Base-by-base conservation (phyloP, 257 asterid genomes). In the Solanum appendiculatum region DNA sequence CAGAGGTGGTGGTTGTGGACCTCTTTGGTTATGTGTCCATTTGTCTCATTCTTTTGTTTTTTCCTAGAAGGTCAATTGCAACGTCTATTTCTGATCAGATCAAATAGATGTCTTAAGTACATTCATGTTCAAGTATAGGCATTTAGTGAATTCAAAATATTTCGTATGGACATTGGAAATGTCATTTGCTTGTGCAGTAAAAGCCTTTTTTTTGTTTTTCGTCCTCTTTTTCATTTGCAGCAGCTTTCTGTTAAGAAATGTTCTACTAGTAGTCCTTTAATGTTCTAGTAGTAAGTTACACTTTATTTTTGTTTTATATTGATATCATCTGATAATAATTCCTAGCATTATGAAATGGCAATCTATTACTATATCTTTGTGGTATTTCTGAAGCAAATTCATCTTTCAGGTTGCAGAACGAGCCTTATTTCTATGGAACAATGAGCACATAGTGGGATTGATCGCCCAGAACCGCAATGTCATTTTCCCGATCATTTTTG, bases 321-420 rank as follows among this genome's bases (percentile, higher is more conserved):
- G 66, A 46, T 9, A 48, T 48, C 29, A 15, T 80, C 68, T 80
- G 85, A 29, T 37, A 80, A 48, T 29, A 48, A 2, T 46, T 80
- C 20, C 4, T 46, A 9, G 29, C 40, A 46, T 44, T 14, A 40
- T 84, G 81, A 64, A 11, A 25, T 64, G 42, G 21, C 86, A 64
- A 64, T 84, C 23, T 46, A 40, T 46, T 60, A n/a, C n/a, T n/a
- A n/a, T 44, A 27, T 44, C 48, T 15, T 63, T 74, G 74, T 39
- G 40, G 63, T 11, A 39, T 86, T 46, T 42, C 34, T 42, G 69
- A 77, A 36, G 72, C 66, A 46, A 87, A 46, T 82, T 80, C 80
- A 63, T 77, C 44, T 87, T 78, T 36, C 91, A 91, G 92, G 91
- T 91, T 60, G 93, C 93, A 31, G 93, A 91, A 74, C 87, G 93